These are phyloP conservation scores for Corniculantispora saksenae DNA, from an alignment of 2,329 filamentous ascomycete species.

Conservation along the genomic window DNA sequence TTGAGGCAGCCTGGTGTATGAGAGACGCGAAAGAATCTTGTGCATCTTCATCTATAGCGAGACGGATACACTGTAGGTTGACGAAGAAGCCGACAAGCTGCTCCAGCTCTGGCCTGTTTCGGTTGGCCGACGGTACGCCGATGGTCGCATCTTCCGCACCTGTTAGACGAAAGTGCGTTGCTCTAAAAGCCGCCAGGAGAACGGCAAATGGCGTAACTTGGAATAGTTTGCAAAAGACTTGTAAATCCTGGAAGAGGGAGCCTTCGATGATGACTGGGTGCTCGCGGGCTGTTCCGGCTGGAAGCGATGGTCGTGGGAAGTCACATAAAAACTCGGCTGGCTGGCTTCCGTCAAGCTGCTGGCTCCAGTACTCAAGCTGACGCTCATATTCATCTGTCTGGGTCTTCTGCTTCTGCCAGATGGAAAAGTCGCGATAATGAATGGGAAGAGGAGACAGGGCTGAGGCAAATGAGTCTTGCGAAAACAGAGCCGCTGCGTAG, in stretches of 20 bases:
- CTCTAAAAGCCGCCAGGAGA: too few relatives aligned
- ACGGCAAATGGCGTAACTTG: too few relatives aligned
- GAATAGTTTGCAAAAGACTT: too few relatives aligned
- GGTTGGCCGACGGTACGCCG: neutral
- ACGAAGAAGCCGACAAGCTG: constrained; percentile 14
- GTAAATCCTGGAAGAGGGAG: too few relatives aligned
- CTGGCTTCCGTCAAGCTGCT: constrained; percentile 19
- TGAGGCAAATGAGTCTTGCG: constrained; percentile 21
- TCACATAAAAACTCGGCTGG: constrained; percentile 22
- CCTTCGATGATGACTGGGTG: too few relatives aligned
- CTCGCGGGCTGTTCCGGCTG: constrained; percentile 8
- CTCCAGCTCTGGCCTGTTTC: constrained; percentile 3
- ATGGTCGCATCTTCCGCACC: too few relatives aligned
- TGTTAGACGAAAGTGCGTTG: too few relatives aligned
- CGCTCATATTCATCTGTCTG: constrained; percentile 18
- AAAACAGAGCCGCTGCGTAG: constrained; percentile 22
- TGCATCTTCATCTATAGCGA: constrained; percentile 19
- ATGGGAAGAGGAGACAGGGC: constrained; percentile 26
- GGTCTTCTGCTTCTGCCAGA: constrained; percentile 22
- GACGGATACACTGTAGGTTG: constrained; percentile 11
- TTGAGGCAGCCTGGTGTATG: constrained; percentile 22
- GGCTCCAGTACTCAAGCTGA: constrained; percentile 25
- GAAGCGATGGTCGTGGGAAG: constrained; percentile 14
- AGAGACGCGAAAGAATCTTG: constrained; percentile 26
- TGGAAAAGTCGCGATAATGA: constrained; percentile 29